Evolutionary conservation across 1,284 basidiomycete genomes (phyloP).

Genomic region (Trametes hirsuta): DNA sequence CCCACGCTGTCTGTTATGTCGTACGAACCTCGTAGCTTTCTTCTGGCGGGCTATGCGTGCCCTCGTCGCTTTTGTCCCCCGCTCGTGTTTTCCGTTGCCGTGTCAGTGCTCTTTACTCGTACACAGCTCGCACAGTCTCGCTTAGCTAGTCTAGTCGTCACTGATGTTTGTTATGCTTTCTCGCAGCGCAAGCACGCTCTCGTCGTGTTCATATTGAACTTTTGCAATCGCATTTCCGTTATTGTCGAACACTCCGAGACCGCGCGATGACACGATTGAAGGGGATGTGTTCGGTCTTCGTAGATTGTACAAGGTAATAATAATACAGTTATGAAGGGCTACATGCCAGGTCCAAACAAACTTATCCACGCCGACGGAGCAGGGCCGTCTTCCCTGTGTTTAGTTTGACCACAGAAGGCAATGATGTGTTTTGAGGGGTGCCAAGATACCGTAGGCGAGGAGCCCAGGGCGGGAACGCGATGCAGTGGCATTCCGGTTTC

Average conservation of each 20-base stretch:
- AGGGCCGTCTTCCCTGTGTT: constrained; percentile 59
- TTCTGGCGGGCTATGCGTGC: constrained; percentile 21
- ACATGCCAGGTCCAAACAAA: constrained; percentile 63
- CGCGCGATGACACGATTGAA: not conserved
- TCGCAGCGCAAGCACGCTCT: constrained; percentile 23
- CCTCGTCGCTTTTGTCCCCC: not conserved
- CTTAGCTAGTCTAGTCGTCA: constrained; percentile 25
- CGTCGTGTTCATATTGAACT: constrained; percentile 15
- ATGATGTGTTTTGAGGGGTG: constrained; percentile 78
- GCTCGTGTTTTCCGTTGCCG: constrained; percentile 15
- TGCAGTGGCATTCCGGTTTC: constrained; percentile 73
- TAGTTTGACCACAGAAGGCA: constrained; percentile 78
- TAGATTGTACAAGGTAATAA: not conserved
- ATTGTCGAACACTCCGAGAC: not conserved
- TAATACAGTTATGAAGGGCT: not conserved
- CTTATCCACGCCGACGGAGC: constrained; percentile 67
- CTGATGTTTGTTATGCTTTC: constrained; percentile 15
- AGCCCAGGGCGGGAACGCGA: constrained; percentile 65
- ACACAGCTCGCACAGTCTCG: constrained; percentile 15
- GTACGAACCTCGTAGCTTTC: constrained; percentile 15
- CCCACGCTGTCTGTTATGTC: constrained; percentile 21
- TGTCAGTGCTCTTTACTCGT: constrained; percentile 15
- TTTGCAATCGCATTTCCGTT: constrained; percentile 14
- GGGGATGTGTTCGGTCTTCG: not conserved
- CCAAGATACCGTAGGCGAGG: constrained; percentile 74